phyloP scores from a whole-genome alignment of 2,329 filamentous ascomycete species.

The Elsinoe arachidis region DNA sequence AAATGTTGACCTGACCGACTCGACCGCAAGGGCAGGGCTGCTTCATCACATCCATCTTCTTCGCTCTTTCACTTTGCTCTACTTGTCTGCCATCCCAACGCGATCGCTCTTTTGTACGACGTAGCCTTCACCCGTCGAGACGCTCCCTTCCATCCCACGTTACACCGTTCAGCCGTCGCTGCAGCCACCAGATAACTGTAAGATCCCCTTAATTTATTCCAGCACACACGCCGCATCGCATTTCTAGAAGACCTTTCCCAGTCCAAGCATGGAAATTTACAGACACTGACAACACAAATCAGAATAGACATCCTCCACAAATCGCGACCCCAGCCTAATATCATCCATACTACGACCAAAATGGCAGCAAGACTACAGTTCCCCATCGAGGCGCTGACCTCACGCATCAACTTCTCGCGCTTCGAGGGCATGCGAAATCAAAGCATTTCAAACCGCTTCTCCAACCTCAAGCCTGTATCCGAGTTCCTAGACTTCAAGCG shows the following conservation, averaged over 20 bases:
- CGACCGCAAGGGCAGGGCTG: background rate
- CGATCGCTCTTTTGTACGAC: background rate
- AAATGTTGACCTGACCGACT: constrained; percentile 2
- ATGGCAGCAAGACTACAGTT: constrained; percentile 87
- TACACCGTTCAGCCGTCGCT: constrained; percentile 9
- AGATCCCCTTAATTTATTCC: constrained; percentile 9
- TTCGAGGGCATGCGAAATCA: constrained; percentile 76
- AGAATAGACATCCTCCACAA: background rate
- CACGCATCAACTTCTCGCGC: constrained; percentile 81
- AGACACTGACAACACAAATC: background rate
- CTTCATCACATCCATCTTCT: background rate
- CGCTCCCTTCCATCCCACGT: constrained; percentile 7
- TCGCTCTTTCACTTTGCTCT: background rate
- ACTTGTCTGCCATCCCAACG: background rate
- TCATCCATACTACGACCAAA: background rate
- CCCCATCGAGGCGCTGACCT: constrained; percentile 83
- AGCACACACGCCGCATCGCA: background rate
- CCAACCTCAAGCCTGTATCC: constrained; percentile 80
- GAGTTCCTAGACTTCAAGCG: constrained; percentile 97
- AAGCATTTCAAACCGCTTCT: constrained; percentile 71
- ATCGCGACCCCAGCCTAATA: background rate
- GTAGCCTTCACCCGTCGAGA: background rate
- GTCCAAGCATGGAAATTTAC: background rate
- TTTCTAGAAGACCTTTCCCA: background rate
- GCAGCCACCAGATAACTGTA: constrained; percentile 12